phyloP scores from a whole-genome alignment of 2,329 filamentous ascomycete genomes.

The Colletotrichum gigasporum region DNA sequence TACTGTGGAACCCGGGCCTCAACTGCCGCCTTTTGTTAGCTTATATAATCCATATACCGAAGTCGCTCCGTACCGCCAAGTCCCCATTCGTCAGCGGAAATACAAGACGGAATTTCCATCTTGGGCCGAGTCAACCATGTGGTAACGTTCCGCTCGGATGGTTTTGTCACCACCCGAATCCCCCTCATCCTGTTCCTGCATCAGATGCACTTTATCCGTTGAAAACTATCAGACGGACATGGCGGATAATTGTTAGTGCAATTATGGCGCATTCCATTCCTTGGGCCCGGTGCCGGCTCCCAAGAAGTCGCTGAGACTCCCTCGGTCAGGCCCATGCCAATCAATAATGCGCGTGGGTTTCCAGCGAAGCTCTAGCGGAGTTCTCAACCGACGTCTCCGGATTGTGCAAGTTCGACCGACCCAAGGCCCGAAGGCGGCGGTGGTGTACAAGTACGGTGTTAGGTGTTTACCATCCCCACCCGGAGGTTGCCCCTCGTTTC shows the following conservation, averaged over 20 bases:
- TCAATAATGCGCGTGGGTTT: slow-evolving; percentile 29
- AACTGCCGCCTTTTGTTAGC: slow-evolving; percentile 5
- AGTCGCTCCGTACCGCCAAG: slow-evolving; percentile 17
- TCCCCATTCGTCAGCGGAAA: slow-evolving; percentile 11
- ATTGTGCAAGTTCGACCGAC: slow-evolving; percentile 17
- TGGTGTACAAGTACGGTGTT: slow-evolving; percentile 11
- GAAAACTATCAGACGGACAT: slow-evolving; percentile 14
- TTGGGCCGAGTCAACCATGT: slow-evolving; percentile 14
- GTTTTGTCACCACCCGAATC: slow-evolving; percentile 5
- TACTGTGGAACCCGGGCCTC: neutral
- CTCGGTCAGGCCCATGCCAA: slow-evolving; percentile 21
- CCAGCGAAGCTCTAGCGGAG: slow-evolving; percentile 28
- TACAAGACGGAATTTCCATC: slow-evolving; percentile 24
- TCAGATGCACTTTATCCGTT: slow-evolving; percentile 22
- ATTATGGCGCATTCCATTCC: slow-evolving; percentile 1
- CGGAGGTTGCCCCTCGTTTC: slow-evolving; percentile 17
- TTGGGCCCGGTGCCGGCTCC: too few species aligned
- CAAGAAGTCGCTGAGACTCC: neutral
- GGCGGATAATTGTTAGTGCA: slow-evolving; percentile 16
- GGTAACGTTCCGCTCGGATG: slow-evolving; percentile 10
- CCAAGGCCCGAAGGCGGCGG: slow-evolving; percentile 31
- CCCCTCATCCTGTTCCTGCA: slow-evolving; percentile 11
- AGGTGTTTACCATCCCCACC: slow-evolving; percentile 21
- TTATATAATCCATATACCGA: slow-evolving; percentile 17
- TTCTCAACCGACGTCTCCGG: slow-evolving; percentile 28